Conservation (phyloP, 2,329 filamentous ascomycete species). For the Ceratocystis variospora region DNA sequence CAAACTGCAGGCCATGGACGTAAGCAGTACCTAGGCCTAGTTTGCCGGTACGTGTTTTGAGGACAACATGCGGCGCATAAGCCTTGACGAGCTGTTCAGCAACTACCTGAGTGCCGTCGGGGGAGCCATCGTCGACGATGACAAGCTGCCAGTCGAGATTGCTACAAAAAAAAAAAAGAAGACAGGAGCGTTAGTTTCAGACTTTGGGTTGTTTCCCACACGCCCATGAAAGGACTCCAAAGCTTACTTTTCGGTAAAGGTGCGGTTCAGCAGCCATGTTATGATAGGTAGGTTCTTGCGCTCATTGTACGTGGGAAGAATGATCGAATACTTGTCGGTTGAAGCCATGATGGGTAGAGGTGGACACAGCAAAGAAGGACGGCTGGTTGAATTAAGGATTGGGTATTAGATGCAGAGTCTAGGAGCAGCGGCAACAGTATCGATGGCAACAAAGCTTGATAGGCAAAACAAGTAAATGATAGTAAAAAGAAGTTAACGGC, state of each 20-base stretch:
- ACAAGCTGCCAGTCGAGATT: constrained; percentile 94
- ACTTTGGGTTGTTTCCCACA: neutral
- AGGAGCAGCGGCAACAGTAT: neutral
- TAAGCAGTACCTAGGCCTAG: constrained; percentile 95
- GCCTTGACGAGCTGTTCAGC: constrained; percentile 79
- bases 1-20: constrained; percentile 83
- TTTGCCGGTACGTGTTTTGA: constrained; percentile 84
- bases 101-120: constrained; percentile 84
- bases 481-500: neutral
- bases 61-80: constrained; percentile 65
- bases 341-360: constrained; percentile 32
- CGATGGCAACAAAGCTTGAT: neutral
- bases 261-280: constrained; percentile 82
- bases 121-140: constrained; percentile 95
- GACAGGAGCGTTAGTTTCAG: neutral
- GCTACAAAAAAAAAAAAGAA: constrained; percentile 32
- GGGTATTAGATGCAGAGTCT: neutral
- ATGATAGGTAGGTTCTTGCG: constrained; percentile 93
- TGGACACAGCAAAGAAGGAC: neutral
- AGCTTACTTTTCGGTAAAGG: constrained; percentile 71
- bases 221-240: neutral
- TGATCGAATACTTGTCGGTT: constrained; percentile 81
- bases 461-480: constrained; percentile 6
- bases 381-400: neutral
- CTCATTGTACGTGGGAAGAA: constrained; percentile 98